Evolutionary conservation across 768 basidiomycete species (phyloP).

Genomic region (Coprinopsis sp.): DNA sequence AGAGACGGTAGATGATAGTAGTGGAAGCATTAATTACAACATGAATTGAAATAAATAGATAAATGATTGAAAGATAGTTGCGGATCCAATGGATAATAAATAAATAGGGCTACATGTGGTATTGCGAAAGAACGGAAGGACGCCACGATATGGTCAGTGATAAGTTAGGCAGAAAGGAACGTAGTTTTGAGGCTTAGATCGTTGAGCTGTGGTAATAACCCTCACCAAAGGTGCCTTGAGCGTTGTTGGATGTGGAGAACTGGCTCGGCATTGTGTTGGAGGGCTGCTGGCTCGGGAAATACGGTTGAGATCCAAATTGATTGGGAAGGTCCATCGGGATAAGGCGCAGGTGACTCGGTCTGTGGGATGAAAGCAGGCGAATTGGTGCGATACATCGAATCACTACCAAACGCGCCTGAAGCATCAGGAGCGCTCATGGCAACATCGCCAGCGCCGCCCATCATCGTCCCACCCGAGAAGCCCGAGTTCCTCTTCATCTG

Average conservation of each 20-base stretch:
- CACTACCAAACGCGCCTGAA: conserved; percentile 19
- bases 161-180: conserved; percentile 5
- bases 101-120: neutral
- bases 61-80: neutral
- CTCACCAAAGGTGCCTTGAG: conserved; percentile 17
- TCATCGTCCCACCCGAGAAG: conserved; percentile 20
- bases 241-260: conserved; percentile 14
- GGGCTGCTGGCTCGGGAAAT: conserved; percentile 3
- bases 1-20: too few relatives aligned
- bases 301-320: conserved; percentile 13
- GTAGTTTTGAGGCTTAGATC: too few relatives aligned
- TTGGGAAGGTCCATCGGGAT: conserved; percentile 33
- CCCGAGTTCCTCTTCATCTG: conserved; percentile 34
- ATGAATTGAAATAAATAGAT: too few relatives aligned
- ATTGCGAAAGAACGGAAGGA: neutral
- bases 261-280: conserved; percentile 20
- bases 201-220: conserved; percentile 24
- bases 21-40: too few relatives aligned
- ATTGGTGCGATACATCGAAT: conserved; percentile 36
- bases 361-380: conserved; percentile 37
- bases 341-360: conserved; percentile 36
- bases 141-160: neutral
- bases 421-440: conserved; percentile 17
- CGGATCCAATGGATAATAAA: neutral
- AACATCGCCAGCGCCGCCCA: conserved; percentile 18